Conservation (phyloP, 306 rosid species). For the Corylus americana region DNA sequence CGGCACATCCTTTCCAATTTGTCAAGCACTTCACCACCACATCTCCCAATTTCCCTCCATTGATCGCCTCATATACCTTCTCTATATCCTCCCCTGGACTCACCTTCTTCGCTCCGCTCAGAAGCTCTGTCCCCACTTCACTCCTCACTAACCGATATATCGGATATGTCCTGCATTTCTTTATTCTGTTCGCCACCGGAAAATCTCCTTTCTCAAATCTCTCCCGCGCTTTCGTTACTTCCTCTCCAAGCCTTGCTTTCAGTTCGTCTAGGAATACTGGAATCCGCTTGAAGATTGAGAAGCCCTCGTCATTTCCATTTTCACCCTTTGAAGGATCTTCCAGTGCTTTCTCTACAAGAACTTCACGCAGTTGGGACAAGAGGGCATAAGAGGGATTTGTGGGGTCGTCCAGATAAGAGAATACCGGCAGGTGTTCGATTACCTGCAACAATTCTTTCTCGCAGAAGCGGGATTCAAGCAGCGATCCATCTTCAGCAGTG, state of each 20-base stretch:
- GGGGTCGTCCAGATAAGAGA: conserved; percentile 41
- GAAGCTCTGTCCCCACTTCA: conserved; percentile 33
- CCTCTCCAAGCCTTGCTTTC: conserved; percentile 28
- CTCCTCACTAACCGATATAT: conserved; percentile 32
- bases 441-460: conserved; percentile 39
- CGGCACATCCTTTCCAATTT: conserved; percentile 23
- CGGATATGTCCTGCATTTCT: conserved; percentile 37
- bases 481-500: conserved; percentile 22
- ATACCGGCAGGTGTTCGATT: conserved; percentile 29
- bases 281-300: conserved; percentile 28
- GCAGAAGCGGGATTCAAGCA: conserved; percentile 37
- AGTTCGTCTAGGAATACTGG: conserved; percentile 35
- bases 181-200: conserved; percentile 26
- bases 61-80: conserved; percentile 38
- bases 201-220: conserved; percentile 30
- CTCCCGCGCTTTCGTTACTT: conserved; percentile 25
- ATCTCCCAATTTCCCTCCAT: conserved; percentile 34
- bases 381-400: conserved; percentile 30
- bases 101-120: conserved; percentile 31
- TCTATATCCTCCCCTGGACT: conserved; percentile 46
- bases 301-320: background rate
- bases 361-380: conserved; percentile 28
- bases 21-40: conserved; percentile 23
- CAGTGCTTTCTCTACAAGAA: conserved; percentile 31
- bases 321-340: conserved; percentile 9